Conservation (phyloP, 768 basidiomycete species). For the Termitomyces sp. region DNA sequence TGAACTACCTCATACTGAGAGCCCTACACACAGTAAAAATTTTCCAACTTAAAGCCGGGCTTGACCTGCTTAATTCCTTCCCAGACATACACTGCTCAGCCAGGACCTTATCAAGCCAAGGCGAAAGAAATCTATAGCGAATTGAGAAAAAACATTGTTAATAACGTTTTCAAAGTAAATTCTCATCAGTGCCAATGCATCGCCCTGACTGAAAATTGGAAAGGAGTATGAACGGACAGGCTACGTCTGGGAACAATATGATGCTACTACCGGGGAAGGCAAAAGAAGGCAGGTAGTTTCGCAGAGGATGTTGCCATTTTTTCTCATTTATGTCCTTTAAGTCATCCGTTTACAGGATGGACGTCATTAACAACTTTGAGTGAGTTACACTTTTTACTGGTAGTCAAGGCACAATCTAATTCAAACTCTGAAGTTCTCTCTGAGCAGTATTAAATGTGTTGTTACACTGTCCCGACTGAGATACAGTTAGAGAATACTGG, state of each 20-base stretch:
- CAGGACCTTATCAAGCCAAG: constrained; percentile 75
- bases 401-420: neutral
- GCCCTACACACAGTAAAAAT: constrained; percentile 66
- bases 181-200: neutral
- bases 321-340: constrained; percentile 21
- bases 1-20: constrained; percentile 88
- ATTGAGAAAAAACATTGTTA: constrained; percentile 74
- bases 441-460: constrained; percentile 20
- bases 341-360: constrained; percentile 98
- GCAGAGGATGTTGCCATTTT: neutral
- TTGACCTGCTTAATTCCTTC: neutral
- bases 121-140: constrained; percentile 78
- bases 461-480: neutral
- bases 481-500: neutral
- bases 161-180: constrained; percentile 65
- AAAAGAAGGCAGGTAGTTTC: constrained; percentile 60
- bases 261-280: constrained; percentile 78
- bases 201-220: neutral
- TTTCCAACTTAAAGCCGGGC: neutral
- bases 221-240: constrained; percentile 92
- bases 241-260: constrained; percentile 98
- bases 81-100: constrained; percentile 70
- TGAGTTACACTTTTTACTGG: constrained; percentile 37
- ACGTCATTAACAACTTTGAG: constrained; percentile 85
- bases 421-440: constrained; percentile 18